Conservation (phyloP, 177 flowering plant genomes). For the Vitis hybrid region DNA sequence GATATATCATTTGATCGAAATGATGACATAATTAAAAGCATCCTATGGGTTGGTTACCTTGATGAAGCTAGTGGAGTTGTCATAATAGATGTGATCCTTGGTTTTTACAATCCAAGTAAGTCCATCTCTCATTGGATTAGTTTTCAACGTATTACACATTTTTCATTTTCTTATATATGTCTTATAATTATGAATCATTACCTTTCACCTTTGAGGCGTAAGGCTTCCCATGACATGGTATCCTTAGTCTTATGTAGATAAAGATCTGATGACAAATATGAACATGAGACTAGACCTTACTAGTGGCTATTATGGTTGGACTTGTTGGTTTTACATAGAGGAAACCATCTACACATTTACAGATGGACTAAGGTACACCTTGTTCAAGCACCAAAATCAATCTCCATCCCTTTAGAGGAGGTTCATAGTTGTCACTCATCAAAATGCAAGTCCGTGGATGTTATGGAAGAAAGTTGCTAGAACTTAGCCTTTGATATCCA, state of each 20-base stretch:
- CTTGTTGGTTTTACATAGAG: constrained; percentile 84
- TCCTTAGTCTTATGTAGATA: constrained; percentile 69
- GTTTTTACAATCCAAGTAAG: constrained; percentile 70
- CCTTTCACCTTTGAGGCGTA: constrained; percentile 50
- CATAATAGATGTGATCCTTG: constrained; percentile 83
- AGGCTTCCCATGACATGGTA: constrained; percentile 97
- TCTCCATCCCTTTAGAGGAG: constrained; percentile 60
- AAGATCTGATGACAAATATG: constrained; percentile 92
- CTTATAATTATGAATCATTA: neutral
- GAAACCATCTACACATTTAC: constrained; percentile 71
- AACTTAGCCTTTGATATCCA: constrained; percentile 44
- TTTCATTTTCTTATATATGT: neutral
- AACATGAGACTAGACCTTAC: constrained; percentile 80
- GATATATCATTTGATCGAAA: constrained; percentile 77
- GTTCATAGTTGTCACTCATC: constrained; percentile 58
- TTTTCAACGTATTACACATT: neutral
- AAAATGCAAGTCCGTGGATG: constrained; percentile 62
- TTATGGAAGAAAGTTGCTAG: constrained; percentile 21
- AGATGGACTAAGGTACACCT: constrained; percentile 80
- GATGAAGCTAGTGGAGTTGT: constrained; percentile 97
- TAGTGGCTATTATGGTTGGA: constrained; percentile 83
- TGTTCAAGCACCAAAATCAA: constrained; percentile 49
- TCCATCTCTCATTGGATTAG: neutral
- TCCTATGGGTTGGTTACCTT: constrained; percentile 98
- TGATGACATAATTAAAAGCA: constrained; percentile 56